Base-by-base conservation (phyloP, 352 stramenopile genomes). In the Phytophthora podocarpi region DNA sequence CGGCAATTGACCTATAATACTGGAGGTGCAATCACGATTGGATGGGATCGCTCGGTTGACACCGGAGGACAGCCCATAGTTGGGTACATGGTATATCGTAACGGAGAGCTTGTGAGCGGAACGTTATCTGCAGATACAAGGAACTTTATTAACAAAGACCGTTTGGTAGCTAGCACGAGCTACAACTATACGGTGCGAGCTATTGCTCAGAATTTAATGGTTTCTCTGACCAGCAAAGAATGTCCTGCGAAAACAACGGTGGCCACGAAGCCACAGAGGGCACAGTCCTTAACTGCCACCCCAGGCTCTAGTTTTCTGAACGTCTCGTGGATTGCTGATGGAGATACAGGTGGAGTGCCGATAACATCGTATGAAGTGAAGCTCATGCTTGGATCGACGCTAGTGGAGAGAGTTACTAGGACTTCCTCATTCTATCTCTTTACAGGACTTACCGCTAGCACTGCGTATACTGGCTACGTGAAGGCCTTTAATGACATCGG, bases 31-130 rank as follows among this genome's bases (percentile, higher is more conserved):
- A 72, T 91, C n/a, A 47, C 75, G 31, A 77, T 90, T 23, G 75
- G 66, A 5, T 91, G 82, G 82, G 64, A 80, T 27, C 70, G 60
- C 2, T 76, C 79, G 0, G 28, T 84, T n/a, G 82, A 91, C 28
- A 71, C 72, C 2, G 82, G 82, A 5, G 82, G 82, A 0, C 70
- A 83, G 15, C 64, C 74, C 0, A 67, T 91, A 4, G 53, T 26
- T 11, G 58, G 59, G 2, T 91, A 87, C 34, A 76, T 62, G 57
- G 43, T 91, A 0, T 90, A 88, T 53, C 76, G 80, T 8, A 73
- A 89, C 36, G 74, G 74, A 8, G 53, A 36, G 0, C 12, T 58
- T 0, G 52, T 90, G 11, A 65, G 52, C 3, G 46, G 59, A 3
- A 67, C 72, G 0, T 42, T 85, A 3, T 23, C 49, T n/a, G 21